phyloP scores from a whole-genome alignment of 2,329 filamentous ascomycete genomes.

The Aureobasidium uvarum region DNA sequence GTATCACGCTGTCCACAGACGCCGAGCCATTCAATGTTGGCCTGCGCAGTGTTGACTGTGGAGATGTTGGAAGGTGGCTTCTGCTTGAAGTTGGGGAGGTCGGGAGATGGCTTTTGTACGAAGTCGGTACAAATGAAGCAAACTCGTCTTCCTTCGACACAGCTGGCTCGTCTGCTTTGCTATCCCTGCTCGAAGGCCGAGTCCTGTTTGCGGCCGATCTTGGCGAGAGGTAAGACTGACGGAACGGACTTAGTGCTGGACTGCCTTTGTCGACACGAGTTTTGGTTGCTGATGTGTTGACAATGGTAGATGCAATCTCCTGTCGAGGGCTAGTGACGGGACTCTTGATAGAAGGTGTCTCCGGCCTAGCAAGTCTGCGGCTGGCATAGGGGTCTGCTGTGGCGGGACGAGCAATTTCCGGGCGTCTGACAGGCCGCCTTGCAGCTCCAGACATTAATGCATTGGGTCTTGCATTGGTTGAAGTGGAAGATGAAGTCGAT shows the following conservation, averaged over 20 bases:
- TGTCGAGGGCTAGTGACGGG: slow-evolving; percentile 47
- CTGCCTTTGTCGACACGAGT: slow-evolving; percentile 24
- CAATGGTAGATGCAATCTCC: slow-evolving; percentile 31
- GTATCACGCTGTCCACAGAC: slow-evolving; percentile 43
- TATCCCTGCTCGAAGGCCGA: slow-evolving; percentile 39
- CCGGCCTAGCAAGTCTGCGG: slow-evolving; percentile 41
- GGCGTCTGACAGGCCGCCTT: slow-evolving; percentile 47
- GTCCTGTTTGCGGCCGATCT: slow-evolving; percentile 27
- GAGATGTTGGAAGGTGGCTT: slow-evolving; percentile 34
- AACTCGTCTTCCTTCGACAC: slow-evolving; percentile 46
- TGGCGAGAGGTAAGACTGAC: slow-evolving; percentile 24
- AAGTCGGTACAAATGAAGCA: slow-evolving; percentile 48
- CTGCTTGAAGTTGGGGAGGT: slow-evolving; percentile 31
- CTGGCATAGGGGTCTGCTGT: slow-evolving; percentile 56
- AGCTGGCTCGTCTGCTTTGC: slow-evolving; percentile 28
- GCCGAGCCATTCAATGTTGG: slow-evolving; percentile 42
- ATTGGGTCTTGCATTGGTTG: slow-evolving; percentile 39
- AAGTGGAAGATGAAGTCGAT: slow-evolving; percentile 35
- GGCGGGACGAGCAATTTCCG: slow-evolving; percentile 50
- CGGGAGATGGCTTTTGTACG: slow-evolving; percentile 32
- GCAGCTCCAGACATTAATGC: slow-evolving; percentile 60
- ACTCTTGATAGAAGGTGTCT: slow-evolving; percentile 48
- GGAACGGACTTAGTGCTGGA: slow-evolving; percentile 27
- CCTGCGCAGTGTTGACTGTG: slow-evolving; percentile 31
- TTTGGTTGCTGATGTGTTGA: slow-evolving; percentile 29